Conservation (phyloP, 2,329 filamentous ascomycete species). For the Aspergillus flavus region DNA sequence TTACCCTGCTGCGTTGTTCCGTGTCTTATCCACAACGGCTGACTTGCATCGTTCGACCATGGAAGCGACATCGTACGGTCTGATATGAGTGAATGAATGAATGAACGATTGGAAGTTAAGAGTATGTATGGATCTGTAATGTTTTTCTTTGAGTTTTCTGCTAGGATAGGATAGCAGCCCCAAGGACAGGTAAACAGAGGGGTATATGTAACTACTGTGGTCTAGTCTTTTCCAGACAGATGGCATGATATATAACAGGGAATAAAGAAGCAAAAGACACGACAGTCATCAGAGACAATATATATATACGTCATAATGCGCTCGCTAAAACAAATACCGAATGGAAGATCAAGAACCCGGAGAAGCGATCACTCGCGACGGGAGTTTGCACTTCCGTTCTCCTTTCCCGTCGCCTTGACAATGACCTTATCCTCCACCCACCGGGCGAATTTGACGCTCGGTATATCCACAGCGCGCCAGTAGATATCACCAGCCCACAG, state of each 20-base stretch:
- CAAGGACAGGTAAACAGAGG: not conserved
- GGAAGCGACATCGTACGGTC: constrained; percentile 19
- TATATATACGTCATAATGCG: not conserved
- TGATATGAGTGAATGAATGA: constrained; percentile 41
- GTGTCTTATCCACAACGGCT: not conserved
- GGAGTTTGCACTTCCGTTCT: constrained; percentile 8
- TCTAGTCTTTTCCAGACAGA: not conserved
- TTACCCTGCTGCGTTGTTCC: not conserved
- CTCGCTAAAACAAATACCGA: constrained; percentile 11
- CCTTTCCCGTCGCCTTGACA: constrained; percentile 20
- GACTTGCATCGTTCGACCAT: constrained; percentile 2
- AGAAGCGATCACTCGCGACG: constrained; percentile 12
- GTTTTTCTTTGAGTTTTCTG: not conserved
- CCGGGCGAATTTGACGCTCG: constrained; percentile 53
- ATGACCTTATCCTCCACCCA: constrained; percentile 49
- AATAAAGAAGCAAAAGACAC: not conserved
- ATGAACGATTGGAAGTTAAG: constrained; percentile 28
- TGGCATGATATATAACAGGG: not conserved
- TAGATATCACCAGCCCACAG: constrained; percentile 63
- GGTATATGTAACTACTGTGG: constrained; percentile 2
- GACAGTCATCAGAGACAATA: not conserved
- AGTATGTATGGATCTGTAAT: not conserved
- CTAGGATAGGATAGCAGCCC: not conserved
- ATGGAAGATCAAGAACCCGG: constrained; percentile 5
- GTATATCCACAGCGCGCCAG: constrained; percentile 59